Evolutionary conservation across 495 filamentous ascomycete species (phyloP), one percentile per base, ranked within the genome.

Genomic region (Hypoxylon fuscum): DNA sequence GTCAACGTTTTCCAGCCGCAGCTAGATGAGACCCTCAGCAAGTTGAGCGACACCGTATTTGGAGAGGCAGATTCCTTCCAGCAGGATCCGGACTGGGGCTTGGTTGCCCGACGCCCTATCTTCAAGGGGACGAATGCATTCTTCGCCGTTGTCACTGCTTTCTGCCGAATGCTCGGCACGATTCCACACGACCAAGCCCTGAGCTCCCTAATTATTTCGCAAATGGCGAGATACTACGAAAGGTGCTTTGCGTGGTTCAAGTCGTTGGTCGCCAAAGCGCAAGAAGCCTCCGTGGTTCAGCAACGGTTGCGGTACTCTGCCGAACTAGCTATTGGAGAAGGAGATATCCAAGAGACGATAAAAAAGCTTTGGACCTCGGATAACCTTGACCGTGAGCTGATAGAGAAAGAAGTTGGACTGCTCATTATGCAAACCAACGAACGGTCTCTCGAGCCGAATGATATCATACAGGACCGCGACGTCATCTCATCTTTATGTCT

Each of bases 1-100:
- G 88, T 98, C 73, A 98, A 98, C 67, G 93, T 98, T 31, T 99
- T 99, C 78, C 90, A 94, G 53, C 95, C 95, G 15, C 96, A 97
- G 68, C 77, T 99, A 11, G 95, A 99, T 49, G 95, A 99, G 68
- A 97, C 96, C 0, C 85, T 99, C 5, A 87, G 88, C 10, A 96
- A 99, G 69, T 80, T 96, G 23, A 92, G 91, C 72, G 88, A 89
- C 27, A 83, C 89, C 40, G 89, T 89, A 15, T 90, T 93, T 70
- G 89, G 90, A 64, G 91, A 94, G 40, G 70, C 87, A 8, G 92
- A 97, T 73, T 89, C 93, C 14, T 99, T 97, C 71, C 89, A 90
- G 43, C 83, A 92, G 75, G 93, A 98, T 64, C 79, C 90, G 3
- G 84, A 90, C 34, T 99, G 95, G 95, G 76, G 79, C 20, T 73